Conservation (phyloP, 2,329 filamentous ascomycete species). For the Pestalotiopsis sp. region DNA sequence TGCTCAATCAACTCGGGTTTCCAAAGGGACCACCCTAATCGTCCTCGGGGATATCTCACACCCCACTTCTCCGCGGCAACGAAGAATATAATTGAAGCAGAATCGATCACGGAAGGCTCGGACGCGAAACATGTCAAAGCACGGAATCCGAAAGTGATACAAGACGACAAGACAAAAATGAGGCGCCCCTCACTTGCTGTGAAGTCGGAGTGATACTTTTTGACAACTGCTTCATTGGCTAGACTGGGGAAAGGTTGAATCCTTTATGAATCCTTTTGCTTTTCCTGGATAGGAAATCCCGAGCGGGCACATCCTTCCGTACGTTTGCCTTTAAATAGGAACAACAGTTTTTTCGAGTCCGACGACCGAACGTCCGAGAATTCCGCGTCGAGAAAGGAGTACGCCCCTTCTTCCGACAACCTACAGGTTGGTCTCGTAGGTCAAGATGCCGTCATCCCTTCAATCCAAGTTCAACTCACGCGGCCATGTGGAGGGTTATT, state of each 20-base stretch:
- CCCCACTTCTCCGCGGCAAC: neutral
- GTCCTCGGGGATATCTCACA: neutral
- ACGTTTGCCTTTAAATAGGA: neutral
- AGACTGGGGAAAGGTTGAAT: neutral
- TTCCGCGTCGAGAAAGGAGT: neutral
- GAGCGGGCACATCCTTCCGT: neutral
- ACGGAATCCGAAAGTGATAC: neutral
- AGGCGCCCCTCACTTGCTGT: too few species aligned
- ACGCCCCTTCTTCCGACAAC: neutral
- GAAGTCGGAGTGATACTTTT: too few species aligned
- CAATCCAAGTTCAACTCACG: neutral
- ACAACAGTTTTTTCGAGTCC: neutral
- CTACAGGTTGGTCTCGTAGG: neutral
- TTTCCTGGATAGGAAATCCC: neutral
- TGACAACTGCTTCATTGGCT: neutral
- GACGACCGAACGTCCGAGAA: neutral
- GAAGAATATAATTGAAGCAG: neutral
- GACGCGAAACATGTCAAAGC: neutral
- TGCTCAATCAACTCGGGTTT: too few species aligned
- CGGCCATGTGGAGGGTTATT: neutral
- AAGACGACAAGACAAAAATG: too few species aligned
- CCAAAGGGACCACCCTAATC: too few species aligned
- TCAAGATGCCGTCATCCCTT: neutral
- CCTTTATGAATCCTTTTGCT: neutral
- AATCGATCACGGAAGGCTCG: neutral